These are phyloP conservation scores for Pleurotus giganteus DNA, from an alignment of 768 basidiomycete genomes.

Conservation along the genomic window DNA sequence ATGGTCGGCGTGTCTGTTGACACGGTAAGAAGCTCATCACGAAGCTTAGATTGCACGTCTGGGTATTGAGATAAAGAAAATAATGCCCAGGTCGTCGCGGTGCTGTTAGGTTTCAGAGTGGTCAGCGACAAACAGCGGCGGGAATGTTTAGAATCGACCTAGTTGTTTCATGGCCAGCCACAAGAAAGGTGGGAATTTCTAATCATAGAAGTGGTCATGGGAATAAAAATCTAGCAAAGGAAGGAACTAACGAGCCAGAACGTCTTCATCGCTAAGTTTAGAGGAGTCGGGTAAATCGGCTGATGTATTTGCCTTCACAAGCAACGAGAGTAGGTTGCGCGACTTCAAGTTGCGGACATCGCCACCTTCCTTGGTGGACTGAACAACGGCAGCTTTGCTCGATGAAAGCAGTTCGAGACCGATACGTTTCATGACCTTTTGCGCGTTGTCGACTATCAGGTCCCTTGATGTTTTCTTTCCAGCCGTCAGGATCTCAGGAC, in stretches of 20 bases:
- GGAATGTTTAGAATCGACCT: constrained; percentile 19
- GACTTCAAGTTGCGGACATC: constrained; percentile 17
- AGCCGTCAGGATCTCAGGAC: neutral
- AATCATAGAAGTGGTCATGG: too few relatives aligned
- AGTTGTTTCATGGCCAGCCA: constrained; percentile 44
- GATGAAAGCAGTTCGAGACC: constrained; percentile 38
- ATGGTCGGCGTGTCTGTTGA: constrained; percentile 42
- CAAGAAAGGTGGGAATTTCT: constrained; percentile 45
- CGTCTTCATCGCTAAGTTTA: constrained; percentile 46
- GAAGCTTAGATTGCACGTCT: constrained; percentile 39
- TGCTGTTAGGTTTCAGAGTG: constrained; percentile 8
- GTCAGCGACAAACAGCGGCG: neutral
- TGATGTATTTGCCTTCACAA: constrained; percentile 49
- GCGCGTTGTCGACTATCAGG: constrained; percentile 18
- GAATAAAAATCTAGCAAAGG: neutral
- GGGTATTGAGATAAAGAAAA: constrained; percentile 37
- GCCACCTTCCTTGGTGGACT: constrained; percentile 13
- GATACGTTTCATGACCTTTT: constrained; percentile 37
- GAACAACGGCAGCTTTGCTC: constrained; percentile 33
- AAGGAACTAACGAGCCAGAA: constrained; percentile 32
- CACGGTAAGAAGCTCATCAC: constrained; percentile 39
- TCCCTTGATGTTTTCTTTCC: constrained; percentile 17
- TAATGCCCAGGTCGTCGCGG: constrained; percentile 41
- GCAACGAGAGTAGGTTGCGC: constrained; percentile 47
- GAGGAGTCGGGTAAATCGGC: constrained; percentile 43